These are phyloP conservation scores for Globisporangium paroecandrum DNA, from an alignment of 352 stramenopile genomes.

Conservation along the genomic window DNA sequence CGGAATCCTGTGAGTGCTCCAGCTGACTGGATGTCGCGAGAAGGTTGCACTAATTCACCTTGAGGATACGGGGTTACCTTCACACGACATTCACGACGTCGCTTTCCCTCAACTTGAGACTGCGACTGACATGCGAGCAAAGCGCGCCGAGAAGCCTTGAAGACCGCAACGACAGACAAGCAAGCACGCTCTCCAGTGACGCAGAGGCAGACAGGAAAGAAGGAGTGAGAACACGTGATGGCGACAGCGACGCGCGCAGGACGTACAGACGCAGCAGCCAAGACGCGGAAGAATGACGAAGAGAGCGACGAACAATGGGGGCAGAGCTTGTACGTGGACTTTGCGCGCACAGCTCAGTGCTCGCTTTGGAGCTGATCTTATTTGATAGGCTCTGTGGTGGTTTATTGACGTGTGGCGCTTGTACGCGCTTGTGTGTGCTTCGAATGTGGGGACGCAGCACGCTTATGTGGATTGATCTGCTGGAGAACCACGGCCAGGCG, in stretches of 20 bases:
- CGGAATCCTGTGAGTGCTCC: not conserved
- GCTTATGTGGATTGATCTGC: slow-evolving; percentile 18
- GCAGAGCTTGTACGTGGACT: not conserved
- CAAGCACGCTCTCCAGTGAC: not conserved
- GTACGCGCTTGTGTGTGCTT: not conserved
- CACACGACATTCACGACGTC: not conserved
- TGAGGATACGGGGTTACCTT: not conserved
- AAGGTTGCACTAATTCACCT: not conserved
- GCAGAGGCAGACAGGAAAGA: not conserved
- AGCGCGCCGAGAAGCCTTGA: not conserved
- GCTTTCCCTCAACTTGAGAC: not conserved
- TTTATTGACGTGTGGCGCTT: not conserved
- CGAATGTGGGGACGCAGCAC: slow-evolving; percentile 1
- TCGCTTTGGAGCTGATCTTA: not conserved
- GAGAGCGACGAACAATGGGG: not conserved
- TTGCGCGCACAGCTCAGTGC: not conserved
- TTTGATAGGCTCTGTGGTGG: not conserved
- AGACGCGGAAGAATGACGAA: not conserved
- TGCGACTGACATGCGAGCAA: slow-evolving; percentile 1
- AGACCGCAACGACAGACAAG: too few relatives aligned
- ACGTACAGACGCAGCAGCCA: not conserved
- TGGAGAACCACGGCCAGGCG: slow-evolving; percentile 14
- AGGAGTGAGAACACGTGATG: not conserved
- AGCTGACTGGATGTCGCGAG: not conserved
- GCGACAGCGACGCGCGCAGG: not conserved